phyloP scores from a whole-genome alignment of 2,329 filamentous ascomycete genomes.

The Drechslerella dactyloides region DNA sequence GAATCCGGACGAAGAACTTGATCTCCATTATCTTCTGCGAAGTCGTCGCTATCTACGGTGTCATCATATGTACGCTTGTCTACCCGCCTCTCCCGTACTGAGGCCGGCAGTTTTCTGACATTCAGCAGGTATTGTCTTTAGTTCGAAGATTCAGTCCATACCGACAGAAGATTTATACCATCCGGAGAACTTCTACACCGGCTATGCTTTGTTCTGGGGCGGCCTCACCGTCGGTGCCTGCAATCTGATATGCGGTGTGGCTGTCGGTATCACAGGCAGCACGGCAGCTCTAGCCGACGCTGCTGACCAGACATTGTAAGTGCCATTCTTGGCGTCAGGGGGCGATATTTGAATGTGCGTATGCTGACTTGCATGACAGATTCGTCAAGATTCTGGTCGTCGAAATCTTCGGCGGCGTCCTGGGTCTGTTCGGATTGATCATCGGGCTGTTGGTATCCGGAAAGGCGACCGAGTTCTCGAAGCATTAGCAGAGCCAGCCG shows the following conservation, averaged over 20 bases:
- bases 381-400: constrained; percentile 99
- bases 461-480: constrained; percentile 76
- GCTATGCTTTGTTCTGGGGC: constrained; percentile 94
- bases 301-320: constrained; percentile 85
- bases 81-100: background rate
- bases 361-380: constrained; percentile 61
- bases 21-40: constrained; percentile 99
- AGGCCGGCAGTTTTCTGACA: background rate
- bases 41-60: constrained; percentile 98
- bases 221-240: constrained; percentile 93
- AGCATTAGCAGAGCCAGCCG: constrained; percentile 4
- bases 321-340: constrained; percentile 51
- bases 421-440: constrained; percentile 95
- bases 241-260: constrained; percentile 94
- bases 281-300: constrained; percentile 96
- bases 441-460: constrained; percentile 86
- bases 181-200: constrained; percentile 85
- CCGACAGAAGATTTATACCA: constrained; percentile 73
- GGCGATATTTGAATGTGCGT: constrained; percentile 8
- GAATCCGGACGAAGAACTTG: constrained; percentile 98
- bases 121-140: constrained; percentile 79
- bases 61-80: constrained; percentile 77
- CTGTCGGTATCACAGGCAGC: constrained; percentile 97
- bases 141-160: constrained; percentile 74
- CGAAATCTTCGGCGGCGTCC: constrained; percentile 97